Evolutionary conservation across 1,284 basidiomycete species (phyloP), one percentile per base, ranked within the genome.

Genomic region (Apiotrichum montevideense): DNA sequence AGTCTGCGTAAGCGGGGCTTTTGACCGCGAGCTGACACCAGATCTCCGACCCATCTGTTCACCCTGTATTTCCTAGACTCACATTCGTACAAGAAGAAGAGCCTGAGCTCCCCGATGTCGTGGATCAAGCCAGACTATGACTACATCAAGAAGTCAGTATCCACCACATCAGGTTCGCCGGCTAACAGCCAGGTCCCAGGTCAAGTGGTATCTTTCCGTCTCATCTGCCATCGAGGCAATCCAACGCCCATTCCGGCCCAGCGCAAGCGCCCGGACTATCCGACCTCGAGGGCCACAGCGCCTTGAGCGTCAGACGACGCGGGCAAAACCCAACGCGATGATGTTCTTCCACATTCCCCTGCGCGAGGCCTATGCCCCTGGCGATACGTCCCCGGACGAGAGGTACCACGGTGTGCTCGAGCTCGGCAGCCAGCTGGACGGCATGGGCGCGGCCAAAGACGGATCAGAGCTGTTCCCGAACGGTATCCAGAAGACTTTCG

Each of bases 281-380:
- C 51, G 41, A 10, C 47, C 50, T 14, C 50, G 45, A 3, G 47
- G 52, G 1, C 34, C 61, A 48, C 41, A 53, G 35, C 14, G 35
- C 56, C 37, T 32, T 2, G 29, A 35, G 13, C 14, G 41, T 56
- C 57, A 0, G 79, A 76, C 46, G 83, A 81, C 53, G 79, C 93
- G 1, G 88, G 87, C 4, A 94, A 42, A 92, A 73, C 91, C 91
- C 1, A 94, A 94, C 67, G 92, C 90, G 0, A 75, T 94, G 65
- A 88, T 91, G 86, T 95, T 93, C 79, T 95, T 94, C 84, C 92
- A 96, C 67, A 95, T 96, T 53, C 92, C 92, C 45, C 69, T 95
- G 80, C 90, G 74, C n/a, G 88, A 83, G 47, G 63, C 71, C 1
- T 71, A 61, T 43, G 42, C 35, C 32, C 51, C 54, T 1, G 55